Evolutionary conservation across 345 rosid species (phyloP), one percentile per base, ranked within the genome.

Genomic region (Excoecaria agallocha): DNA sequence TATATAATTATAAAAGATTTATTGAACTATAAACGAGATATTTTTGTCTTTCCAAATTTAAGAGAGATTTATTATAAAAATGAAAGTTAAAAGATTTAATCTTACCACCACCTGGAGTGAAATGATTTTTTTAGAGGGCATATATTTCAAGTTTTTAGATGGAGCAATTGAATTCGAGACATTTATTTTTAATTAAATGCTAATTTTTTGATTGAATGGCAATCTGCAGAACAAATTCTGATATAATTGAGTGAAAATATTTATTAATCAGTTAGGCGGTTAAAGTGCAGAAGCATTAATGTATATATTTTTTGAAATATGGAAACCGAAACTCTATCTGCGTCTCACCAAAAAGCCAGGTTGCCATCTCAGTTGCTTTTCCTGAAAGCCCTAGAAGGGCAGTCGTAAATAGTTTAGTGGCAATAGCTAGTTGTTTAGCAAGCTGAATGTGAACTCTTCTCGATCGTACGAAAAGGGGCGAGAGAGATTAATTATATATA

Each of bases 301-400:
- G 39, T 8, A 22, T 6, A n/a, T 65, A 30, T 30, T n/a, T n/a
- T n/a, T n/a, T n/a, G n/a, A n/a, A n/a, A 30, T 30, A 30, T 30
- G 30, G 30, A 30, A 61, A 68, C 19, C 5, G 12, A 38, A 35
- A 17, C 3, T 67, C 3, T 43, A 49, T 50, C 50, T 24, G 30
- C 2, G 30, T 66, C 41, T 63, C 55, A 56, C 67, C 20, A 17
- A 73, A 62, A 69, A 65, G 59, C 58, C 69, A 80, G n/a, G 74
- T 61, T 54, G 77, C 76, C 75, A 25, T 80, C 71, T 64, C 76
- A 65, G 35, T 80, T 83, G 84, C 86, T 78, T 80, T 80, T 65
- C 38, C 66, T 59, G n/a, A n/a, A n/a, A n/a, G n/a, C 35, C 73
- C 73, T 77, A 37, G 50, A 51, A 38, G 49, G 70, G 45, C 55